Percentiles rank a stretch among this genome's conserved stretches.
Conservation (phyloP, 345 rosid species). For the Carallia pectinifolia region DNA sequence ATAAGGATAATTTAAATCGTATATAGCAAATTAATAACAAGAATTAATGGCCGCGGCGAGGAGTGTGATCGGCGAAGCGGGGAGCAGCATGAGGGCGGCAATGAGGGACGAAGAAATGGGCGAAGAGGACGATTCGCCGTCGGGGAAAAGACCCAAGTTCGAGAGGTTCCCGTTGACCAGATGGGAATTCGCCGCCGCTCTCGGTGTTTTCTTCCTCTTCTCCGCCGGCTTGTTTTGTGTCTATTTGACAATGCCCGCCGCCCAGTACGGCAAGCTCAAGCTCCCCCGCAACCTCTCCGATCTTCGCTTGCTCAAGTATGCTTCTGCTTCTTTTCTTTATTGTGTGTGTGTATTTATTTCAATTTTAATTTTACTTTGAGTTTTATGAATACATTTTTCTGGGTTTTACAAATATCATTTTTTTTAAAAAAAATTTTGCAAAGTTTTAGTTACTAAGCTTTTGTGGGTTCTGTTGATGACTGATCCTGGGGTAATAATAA, state of each 20-base stretch:
- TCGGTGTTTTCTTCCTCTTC: constrained; percentile 70
- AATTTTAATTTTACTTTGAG: background rate
- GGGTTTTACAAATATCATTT: too few relatives aligned
- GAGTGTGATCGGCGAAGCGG: constrained; percentile 43
- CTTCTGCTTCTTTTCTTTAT: background rate
- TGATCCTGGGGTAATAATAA: too few relatives aligned
- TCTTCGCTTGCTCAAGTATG: constrained; percentile 88
- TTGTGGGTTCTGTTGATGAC: too few relatives aligned
- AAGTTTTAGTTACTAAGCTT: too few relatives aligned
- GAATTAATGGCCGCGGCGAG: constrained; percentile 36
- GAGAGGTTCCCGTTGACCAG: constrained; percentile 75
- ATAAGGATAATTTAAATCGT: too few relatives aligned
- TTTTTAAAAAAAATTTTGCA: too few relatives aligned
- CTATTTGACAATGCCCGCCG: constrained; percentile 81
- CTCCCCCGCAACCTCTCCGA: constrained; percentile 81
- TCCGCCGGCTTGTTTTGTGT: constrained; percentile 64
- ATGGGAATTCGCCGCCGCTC: constrained; percentile 72
- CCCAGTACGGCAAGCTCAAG: constrained; percentile 80
- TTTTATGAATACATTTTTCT: too few relatives aligned
- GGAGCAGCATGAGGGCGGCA: constrained; percentile 11
- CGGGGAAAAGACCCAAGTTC: constrained; percentile 58
- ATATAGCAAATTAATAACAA: too few relatives aligned
- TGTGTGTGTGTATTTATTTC: background rate
- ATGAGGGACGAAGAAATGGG: constrained; percentile 61
- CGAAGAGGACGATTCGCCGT: constrained; percentile 64